phyloP scores from a whole-genome alignment of 169 alveolate species.

The Plasmodium ovale region DNA sequence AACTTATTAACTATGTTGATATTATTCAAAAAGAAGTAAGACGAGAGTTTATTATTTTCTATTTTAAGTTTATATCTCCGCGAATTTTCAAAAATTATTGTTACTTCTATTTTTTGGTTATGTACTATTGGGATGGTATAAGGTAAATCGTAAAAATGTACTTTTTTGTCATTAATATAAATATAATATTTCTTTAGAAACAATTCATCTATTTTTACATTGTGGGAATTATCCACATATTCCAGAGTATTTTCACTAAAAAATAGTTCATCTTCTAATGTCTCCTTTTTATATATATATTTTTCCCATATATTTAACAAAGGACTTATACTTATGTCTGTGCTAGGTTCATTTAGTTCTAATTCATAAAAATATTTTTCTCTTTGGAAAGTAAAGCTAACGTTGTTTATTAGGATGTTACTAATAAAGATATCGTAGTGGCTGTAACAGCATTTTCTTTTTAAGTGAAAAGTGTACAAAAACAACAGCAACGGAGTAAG shows the following conservation, averaged over 20 bases:
- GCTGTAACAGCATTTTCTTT: background rate
- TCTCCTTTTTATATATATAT: constrained; percentile 24
- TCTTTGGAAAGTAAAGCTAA: constrained; percentile 9
- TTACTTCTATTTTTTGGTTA: background rate
- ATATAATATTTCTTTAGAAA: constrained; percentile 25
- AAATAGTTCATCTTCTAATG: constrained; percentile 24
- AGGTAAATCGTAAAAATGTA: constrained; percentile 34
- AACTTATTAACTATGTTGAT: background rate
- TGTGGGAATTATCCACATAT: constrained; percentile 10
- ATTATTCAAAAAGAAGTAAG: constrained; percentile 17
- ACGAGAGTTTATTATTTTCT: background rate
- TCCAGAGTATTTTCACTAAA: constrained; percentile 20
- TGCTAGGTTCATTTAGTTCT: background rate
- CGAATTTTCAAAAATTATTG: constrained; percentile 16
- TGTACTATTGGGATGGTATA: background rate
- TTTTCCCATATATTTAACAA: constrained; percentile 40
- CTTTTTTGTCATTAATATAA: constrained; percentile 30
- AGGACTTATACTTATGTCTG: constrained; percentile 31
- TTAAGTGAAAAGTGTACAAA: constrained; percentile 1
- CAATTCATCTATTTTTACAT: constrained; percentile 4
- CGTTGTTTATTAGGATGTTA: constrained; percentile 26
- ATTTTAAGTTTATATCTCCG: constrained; percentile 21
- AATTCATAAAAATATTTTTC: constrained; percentile 17
- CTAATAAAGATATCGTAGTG: constrained; percentile 21
- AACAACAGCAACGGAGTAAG: background rate